A percentile compares a stretch with the other conserved stretches of the same genome.
Conservation (phyloP, 1,139 yeast species). For the Candida labiduridarum region DNA sequence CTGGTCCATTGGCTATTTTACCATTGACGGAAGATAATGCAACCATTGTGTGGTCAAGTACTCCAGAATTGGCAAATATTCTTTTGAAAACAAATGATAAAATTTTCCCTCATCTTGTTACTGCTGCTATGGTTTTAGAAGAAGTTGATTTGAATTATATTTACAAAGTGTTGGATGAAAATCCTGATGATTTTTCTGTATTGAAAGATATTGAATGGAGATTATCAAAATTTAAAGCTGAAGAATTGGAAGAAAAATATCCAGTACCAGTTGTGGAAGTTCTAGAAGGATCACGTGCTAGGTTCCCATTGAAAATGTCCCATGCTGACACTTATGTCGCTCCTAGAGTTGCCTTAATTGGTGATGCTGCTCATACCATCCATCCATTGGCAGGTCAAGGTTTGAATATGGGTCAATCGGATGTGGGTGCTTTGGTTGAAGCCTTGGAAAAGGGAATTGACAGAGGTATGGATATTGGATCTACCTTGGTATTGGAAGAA, state of each 20-base stretch:
- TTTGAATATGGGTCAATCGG: conserved; percentile 96
- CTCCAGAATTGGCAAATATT: conserved; percentile 71
- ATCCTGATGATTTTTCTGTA: conserved; percentile 51
- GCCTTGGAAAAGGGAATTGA: conserved; percentile 71
- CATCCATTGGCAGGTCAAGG: conserved; percentile 99
- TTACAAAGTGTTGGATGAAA: conserved; percentile 30
- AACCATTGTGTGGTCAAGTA: conserved; percentile 90
- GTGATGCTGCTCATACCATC: conserved; percentile 98
- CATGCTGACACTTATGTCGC: conserved; percentile 90
- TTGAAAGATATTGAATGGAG: conserved; percentile 77
- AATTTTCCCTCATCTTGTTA: conserved; percentile 69
- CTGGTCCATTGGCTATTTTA: conserved; percentile 91
- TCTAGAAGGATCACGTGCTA: conserved; percentile 69
- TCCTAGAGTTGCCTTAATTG: conserved; percentile 85
- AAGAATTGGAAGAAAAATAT: conserved; percentile 55
- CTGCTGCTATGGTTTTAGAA: conserved; percentile 80
- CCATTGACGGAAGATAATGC: conserved; percentile 88
- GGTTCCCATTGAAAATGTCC: conserved; percentile 84
- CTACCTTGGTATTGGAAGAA: conserved; percentile 79
- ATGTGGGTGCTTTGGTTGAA: conserved; percentile 69
- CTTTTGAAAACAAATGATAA: conserved; percentile 60
- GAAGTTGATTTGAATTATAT: conserved; percentile 47
- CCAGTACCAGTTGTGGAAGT: conserved; percentile 71
- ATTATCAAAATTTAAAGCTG: conserved; percentile 44
- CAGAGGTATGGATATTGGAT: conserved; percentile 89